These are phyloP conservation scores for Pichia sorboxylosa DNA, from an alignment of 1,139 yeast species.

Conservation along the genomic window DNA sequence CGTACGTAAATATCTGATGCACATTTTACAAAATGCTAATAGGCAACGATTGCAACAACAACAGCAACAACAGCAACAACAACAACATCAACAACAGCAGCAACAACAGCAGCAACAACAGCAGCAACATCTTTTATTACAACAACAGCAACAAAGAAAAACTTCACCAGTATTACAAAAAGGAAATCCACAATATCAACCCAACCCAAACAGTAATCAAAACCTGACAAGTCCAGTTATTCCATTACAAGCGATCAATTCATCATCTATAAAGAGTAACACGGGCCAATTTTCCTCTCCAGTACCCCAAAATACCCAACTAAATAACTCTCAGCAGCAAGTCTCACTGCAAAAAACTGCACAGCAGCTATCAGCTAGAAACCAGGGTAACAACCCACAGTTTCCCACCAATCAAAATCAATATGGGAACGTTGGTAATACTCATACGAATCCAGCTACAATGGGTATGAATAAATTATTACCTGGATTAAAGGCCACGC, in stretches of 20 bases:
- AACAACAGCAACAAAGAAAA: background rate
- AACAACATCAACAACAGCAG: constrained; percentile 4
- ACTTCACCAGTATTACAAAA: constrained; percentile 1
- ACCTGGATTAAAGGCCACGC: constrained; percentile 28
- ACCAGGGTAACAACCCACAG: constrained; percentile 3
- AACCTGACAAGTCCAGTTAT: constrained; percentile 6
- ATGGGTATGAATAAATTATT: constrained; percentile 21
- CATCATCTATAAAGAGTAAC: background rate
- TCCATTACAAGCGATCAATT: constrained; percentile 3
- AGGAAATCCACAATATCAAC: constrained; percentile 6
- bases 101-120: constrained; percentile 8
- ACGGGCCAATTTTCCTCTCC: constrained; percentile 5
- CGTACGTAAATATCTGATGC: constrained; percentile 26
- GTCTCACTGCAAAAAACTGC: constrained; percentile 2
- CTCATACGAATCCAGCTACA: constrained; percentile 15
- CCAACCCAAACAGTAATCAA: background rate
- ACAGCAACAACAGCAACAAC: constrained; percentile 14
- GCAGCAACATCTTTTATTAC: background rate
- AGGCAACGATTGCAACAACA: constrained; percentile 6
- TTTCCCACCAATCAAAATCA: constrained; percentile 20
- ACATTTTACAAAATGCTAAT: constrained; percentile 14
- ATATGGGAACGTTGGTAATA: constrained; percentile 9
- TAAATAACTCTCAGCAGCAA: constrained; percentile 3
- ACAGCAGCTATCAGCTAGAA: constrained; percentile 3
- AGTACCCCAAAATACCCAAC: constrained; percentile 7